Evolutionary conservation across 1,284 basidiomycete species (phyloP), one percentile per base, ranked within the genome.

Genomic region (Nidula niveotomentosa): DNA sequence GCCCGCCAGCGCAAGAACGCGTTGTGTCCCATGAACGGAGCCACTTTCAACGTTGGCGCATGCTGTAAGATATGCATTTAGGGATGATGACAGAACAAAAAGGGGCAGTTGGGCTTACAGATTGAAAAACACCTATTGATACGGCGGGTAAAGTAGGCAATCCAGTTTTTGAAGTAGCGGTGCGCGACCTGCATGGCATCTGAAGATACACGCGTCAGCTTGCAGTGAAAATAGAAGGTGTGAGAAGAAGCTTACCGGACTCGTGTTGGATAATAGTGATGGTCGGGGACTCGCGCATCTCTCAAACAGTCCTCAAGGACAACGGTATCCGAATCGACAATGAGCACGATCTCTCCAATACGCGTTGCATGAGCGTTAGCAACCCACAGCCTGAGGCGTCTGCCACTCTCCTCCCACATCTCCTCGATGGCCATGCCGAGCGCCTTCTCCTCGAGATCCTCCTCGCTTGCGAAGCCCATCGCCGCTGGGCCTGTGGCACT

Each of bases 1-100:
- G 92, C 92, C 5, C 80, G 80, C 92, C 93, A 94, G 12, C 91
- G 83, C 37, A 94, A 74, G 74, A 93, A 94, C 1, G 91, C 92
- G 57, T 94, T 94, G 70, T 94, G 93, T 0, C 93, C 93, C 58
- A 94, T 90, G 63, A 94, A 94, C 1, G 91, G 91, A 0, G 92
- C 89, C 33, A 89, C 84, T 70, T n/a, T 93, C 91, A 46, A 89
- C 91, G 61, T 78, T 77, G 1, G 77, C 75, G 55, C 74, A 77
- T 8, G 71, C 72, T 61, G 45, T n/a, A 47, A 15, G 18, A 47
- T 3, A 4, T 30, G 23, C 6, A 30, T 30, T 30, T 30, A 30
- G 30, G 5, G 30, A 30, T 30, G 30, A n/a, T n/a, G n/a, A 3
- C n/a, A 10, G 7, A 8, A 47, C 23, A 5, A 9, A 10, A n/a